Conservation (phyloP, 2,329 filamentous ascomycete species). For the Ilyonectria destructans region DNA sequence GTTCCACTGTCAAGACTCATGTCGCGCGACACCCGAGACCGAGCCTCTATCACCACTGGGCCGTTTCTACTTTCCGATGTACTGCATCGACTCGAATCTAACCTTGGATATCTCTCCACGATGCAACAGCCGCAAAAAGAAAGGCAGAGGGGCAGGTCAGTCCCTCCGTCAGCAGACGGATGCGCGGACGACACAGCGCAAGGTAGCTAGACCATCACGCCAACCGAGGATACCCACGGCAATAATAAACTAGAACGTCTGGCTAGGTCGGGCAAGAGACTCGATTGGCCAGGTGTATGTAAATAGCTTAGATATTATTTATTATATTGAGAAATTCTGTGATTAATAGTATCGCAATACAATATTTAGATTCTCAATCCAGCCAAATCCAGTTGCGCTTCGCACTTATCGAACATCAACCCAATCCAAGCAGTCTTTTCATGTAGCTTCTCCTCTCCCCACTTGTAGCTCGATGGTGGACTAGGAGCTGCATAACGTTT, state of each 20-base stretch:
- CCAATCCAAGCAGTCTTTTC: slow-evolving; percentile 1
- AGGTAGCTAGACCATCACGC: neutral
- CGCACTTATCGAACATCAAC: neutral
- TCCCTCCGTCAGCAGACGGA: neutral
- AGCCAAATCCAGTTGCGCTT: neutral
- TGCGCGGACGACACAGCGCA: neutral
- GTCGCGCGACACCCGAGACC: neutral
- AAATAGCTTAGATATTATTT: too few species aligned
- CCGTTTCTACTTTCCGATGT: slow-evolving; percentile 3
- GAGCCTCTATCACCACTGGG: neutral
- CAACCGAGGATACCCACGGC: neutral
- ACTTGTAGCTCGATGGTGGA: neutral
- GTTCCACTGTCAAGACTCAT: too few species aligned
- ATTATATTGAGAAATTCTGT: neutral
- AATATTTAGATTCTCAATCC: neutral
- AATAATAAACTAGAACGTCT: neutral
- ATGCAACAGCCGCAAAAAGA: neutral
- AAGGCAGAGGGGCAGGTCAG: too few species aligned
- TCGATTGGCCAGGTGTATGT: neutral
- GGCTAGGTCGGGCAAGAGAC: neutral
- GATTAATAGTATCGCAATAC: neutral
- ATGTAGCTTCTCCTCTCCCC: slow-evolving; percentile 7
- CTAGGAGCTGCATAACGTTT: slow-evolving; percentile 1
- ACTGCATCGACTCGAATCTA: neutral
- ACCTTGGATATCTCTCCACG: slow-evolving; percentile 1